These are phyloP conservation scores for Mycosphaerella sp. DNA, from an alignment of 2,329 filamentous ascomycete species.

Conservation along the genomic window DNA sequence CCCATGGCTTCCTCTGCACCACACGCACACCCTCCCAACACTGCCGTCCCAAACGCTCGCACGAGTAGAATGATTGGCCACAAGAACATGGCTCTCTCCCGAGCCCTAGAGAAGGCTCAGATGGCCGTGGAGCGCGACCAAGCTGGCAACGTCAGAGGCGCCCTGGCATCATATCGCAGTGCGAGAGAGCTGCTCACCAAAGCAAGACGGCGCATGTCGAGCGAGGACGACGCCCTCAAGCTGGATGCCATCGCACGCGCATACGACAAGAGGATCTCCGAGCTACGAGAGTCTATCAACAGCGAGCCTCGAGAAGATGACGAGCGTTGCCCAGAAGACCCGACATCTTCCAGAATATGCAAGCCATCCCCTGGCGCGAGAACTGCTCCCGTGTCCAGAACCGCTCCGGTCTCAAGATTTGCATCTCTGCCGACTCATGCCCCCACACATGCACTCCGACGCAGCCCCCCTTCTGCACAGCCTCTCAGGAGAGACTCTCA, in stretches of 20 bases:
- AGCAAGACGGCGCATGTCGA: conserved; percentile 1
- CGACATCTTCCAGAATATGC: neutral
- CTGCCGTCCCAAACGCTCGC: neutral
- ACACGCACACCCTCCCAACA: neutral
- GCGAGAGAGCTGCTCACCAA: conserved; percentile 5
- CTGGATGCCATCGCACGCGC: neutral
- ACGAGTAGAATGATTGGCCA: neutral
- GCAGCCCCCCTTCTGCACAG: neutral
- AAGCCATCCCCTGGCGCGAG: neutral
- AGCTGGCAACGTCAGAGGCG: conserved; percentile 7
- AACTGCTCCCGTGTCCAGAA: neutral
- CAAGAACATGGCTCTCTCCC: neutral
- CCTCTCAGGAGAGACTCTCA: neutral
- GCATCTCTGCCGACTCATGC: no score
- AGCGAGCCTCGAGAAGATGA: conserved; percentile 6
- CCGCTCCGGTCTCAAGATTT: neutral
- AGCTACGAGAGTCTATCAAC: conserved; percentile 6
- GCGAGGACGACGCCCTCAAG: conserved; percentile 2
- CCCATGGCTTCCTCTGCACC: neutral
- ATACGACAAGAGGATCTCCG: conserved; percentile 1
- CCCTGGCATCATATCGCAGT: conserved; percentile 5
- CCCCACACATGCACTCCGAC: neutral
- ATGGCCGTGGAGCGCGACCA: conserved; percentile 3
- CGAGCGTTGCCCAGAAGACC: neutral
- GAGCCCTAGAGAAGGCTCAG: conserved; percentile 6